phyloP scores from a whole-genome alignment of 2,329 filamentous ascomycete species.

The Sarocladiaceae sp. region DNA sequence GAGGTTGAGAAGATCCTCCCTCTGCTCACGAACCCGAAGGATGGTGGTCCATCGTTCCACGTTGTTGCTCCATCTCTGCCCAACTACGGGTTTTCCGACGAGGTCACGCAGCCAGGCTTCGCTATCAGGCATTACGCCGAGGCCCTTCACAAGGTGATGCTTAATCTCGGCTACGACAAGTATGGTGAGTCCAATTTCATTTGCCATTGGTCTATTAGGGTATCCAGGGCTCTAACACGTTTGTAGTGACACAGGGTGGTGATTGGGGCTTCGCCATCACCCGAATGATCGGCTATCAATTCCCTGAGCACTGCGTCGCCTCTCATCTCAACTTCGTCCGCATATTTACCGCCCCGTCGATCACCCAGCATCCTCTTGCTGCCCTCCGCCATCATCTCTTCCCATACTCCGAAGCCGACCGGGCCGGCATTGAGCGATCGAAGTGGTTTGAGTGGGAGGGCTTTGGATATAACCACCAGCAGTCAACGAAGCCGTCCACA shows the following conservation, averaged over 20 bases:
- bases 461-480: slow-evolving; percentile 22
- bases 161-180: slow-evolving; percentile 49
- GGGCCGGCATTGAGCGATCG: slow-evolving; percentile 41
- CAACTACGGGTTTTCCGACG: slow-evolving; percentile 37
- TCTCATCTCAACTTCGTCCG: slow-evolving; percentile 50
- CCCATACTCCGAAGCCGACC: slow-evolving; percentile 34
- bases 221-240: background rate
- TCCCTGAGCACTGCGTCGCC: slow-evolving; percentile 46
- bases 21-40: slow-evolving; percentile 28
- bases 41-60: slow-evolving; percentile 40
- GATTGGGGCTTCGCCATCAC: slow-evolving; percentile 64
- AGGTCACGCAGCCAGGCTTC: slow-evolving; percentile 23
- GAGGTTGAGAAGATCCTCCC: slow-evolving; percentile 59
- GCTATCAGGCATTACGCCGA: slow-evolving; percentile 37
- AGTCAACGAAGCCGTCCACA: slow-evolving; percentile 65
- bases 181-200: slow-evolving; percentile 20
- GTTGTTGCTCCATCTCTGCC: slow-evolving; percentile 53
- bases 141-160: slow-evolving; percentile 61
- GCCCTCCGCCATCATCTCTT: slow-evolving; percentile 48
- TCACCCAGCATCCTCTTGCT: slow-evolving; percentile 46
- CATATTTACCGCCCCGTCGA: slow-evolving; percentile 40
- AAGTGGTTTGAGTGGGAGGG: slow-evolving; percentile 54
- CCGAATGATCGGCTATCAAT: slow-evolving; percentile 50
- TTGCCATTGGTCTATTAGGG: slow-evolving; percentile 16
- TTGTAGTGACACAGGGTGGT: slow-evolving; percentile 48